Percentiles rank a stretch among this genome's conserved stretches.
Conservation (phyloP, 768 basidiomycete genomes). For the Pisolithus marmoratus region DNA sequence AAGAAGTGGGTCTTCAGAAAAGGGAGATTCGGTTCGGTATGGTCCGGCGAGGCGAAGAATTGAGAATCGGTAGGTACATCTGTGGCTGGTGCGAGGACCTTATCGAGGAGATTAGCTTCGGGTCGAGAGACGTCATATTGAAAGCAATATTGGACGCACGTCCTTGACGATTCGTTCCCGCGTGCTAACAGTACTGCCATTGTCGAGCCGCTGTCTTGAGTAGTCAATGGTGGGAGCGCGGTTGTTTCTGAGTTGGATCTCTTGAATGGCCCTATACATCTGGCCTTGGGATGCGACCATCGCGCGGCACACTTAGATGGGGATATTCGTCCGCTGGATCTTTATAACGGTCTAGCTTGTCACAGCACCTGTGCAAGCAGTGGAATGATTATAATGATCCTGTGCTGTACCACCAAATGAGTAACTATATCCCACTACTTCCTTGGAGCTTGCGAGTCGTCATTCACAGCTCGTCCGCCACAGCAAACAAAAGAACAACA, state of each 20-base stretch:
- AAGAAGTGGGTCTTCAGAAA: constrained; percentile 77
- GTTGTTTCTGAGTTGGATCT: constrained; percentile 25
- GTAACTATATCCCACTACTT: too few relatives aligned
- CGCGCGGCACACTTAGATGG: constrained; percentile 2
- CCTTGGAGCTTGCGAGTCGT: too few relatives aligned
- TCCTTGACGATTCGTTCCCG: constrained; percentile 22
- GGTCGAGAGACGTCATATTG: not conserved
- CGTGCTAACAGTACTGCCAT: constrained; percentile 19
- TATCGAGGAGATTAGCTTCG: not conserved
- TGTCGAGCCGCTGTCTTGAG: constrained; percentile 21
- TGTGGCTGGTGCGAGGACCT: constrained; percentile 69
- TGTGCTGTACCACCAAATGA: too few relatives aligned
- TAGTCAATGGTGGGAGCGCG: constrained; percentile 13
- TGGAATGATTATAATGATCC: too few relatives aligned
- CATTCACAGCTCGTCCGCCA: too few relatives aligned
- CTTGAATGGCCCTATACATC: constrained; percentile 24
- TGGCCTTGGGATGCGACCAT: constrained; percentile 17
- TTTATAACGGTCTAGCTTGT: too few relatives aligned
- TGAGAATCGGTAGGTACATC: constrained; percentile 64
- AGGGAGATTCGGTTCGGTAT: constrained; percentile 62
- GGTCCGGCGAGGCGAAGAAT: constrained; percentile 65
- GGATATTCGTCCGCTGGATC: too few relatives aligned
- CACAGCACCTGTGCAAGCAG: too few relatives aligned
- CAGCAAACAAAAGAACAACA: too few relatives aligned
- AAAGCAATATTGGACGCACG: constrained; percentile 7